phyloP scores from a whole-genome alignment of 768 basidiomycete species.

The Filobasidium wieringae region DNA sequence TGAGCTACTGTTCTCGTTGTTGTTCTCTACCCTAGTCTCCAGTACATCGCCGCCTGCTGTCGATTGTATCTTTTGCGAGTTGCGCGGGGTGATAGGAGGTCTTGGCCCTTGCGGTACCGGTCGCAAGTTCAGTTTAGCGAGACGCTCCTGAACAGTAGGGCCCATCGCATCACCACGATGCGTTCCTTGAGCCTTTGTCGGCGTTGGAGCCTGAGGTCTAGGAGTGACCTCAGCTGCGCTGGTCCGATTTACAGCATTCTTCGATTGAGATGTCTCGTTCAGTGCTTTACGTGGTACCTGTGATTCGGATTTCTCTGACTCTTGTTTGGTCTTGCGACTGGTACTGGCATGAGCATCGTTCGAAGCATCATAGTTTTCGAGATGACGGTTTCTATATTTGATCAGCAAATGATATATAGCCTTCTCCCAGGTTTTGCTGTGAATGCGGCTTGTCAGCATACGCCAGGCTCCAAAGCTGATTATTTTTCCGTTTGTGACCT shows the following conservation, averaged over 20 bases:
- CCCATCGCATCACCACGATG: conserved; percentile 20
- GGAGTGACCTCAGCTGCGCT: conserved; percentile 3
- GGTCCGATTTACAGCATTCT: neutral
- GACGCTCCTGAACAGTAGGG: conserved; percentile 9
- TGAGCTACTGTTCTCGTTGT: too few species aligned
- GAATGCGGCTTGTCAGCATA: neutral
- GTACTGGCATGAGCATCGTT: conserved; percentile 41
- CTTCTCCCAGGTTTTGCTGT: conserved; percentile 81
- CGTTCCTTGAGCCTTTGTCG: conserved; percentile 36
- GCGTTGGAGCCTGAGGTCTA: conserved; percentile 39
- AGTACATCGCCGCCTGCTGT: too few species aligned
- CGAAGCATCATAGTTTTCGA: conserved; percentile 55
- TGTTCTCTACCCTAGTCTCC: too few species aligned
- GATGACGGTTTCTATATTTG: conserved; percentile 62
- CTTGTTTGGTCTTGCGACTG: neutral
- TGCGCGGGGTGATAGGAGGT: conserved; percentile 28
- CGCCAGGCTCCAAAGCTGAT: neutral
- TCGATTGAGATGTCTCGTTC: neutral
- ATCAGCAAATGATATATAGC: conserved; percentile 85
- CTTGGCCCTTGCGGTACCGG: conserved; percentile 32
- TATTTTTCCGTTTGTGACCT: conserved; percentile 20
- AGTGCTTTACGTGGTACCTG: neutral
- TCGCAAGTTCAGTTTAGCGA: conserved; percentile 14
- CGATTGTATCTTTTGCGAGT: too few species aligned
- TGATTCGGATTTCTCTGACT: neutral